phyloP scores from a whole-genome alignment of 163 green algal genomes.

The Scenedesmus sp. region DNA sequence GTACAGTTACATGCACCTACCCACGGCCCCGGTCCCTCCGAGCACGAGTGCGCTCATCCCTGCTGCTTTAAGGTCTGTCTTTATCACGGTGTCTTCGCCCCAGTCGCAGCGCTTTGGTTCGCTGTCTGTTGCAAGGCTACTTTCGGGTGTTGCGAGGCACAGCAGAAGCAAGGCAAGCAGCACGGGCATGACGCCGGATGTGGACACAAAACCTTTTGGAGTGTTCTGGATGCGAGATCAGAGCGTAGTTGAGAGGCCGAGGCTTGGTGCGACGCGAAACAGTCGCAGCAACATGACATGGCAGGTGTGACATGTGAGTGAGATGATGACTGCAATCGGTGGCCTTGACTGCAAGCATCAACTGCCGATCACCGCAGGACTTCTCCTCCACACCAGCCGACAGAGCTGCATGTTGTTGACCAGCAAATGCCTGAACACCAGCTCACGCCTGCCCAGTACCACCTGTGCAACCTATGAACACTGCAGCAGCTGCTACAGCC shows the following conservation, averaged over 20 bases:
- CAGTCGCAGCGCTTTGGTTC: background rate
- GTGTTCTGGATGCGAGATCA: background rate
- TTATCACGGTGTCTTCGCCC: background rate
- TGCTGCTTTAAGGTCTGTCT: too few species aligned
- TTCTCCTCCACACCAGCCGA: too few species aligned
- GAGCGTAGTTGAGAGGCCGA: background rate
- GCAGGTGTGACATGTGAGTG: background rate
- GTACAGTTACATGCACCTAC: background rate
- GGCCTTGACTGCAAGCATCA: too few species aligned
- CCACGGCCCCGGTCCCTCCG: slow-evolving; percentile 22
- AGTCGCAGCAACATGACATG: background rate
- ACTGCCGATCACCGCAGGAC: too few species aligned
- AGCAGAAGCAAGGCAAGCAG: background rate
- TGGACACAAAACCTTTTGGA: background rate
- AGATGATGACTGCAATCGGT: background rate
- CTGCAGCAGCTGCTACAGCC: too few species aligned
- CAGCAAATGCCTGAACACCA: too few species aligned
- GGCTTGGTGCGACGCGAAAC: background rate
- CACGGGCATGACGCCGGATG: background rate
- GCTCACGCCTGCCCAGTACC: too few species aligned
- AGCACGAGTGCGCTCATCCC: slow-evolving; percentile 30
- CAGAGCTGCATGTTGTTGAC: too few species aligned
- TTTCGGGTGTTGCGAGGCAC: background rate
- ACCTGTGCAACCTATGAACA: too few species aligned
- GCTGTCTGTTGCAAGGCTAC: background rate